A percentile compares a stretch with the other conserved stretches of the same genome.
phyloP scores from a whole-genome alignment of 495 filamentous ascomycete genomes.

The Penicillium odoratum region DNA sequence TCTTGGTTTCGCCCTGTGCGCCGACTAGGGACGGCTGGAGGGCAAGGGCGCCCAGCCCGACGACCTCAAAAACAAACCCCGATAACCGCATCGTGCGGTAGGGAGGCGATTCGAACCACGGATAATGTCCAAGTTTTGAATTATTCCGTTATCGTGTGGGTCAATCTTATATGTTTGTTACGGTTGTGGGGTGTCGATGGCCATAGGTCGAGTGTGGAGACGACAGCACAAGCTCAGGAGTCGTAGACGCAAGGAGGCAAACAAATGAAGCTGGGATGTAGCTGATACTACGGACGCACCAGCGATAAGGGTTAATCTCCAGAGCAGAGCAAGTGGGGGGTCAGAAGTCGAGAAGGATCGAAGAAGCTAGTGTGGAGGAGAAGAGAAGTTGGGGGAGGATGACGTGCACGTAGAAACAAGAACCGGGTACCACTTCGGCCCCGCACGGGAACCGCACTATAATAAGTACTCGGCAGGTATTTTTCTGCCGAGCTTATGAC shows the following conservation, averaged over 20 bases:
- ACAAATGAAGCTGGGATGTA: not conserved
- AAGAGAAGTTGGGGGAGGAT: conserved; percentile 9
- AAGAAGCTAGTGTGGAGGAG: not conserved
- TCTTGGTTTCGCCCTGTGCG: conserved; percentile 52
- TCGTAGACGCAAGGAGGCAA: not conserved
- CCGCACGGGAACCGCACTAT: conserved; percentile 16
- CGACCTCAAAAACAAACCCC: conserved; percentile 28
- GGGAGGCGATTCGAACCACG: not conserved
- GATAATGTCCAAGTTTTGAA: not conserved
- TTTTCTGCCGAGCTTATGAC: not conserved
- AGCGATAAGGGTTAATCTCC: too few relatives aligned
- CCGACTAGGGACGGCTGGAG: conserved; percentile 28
- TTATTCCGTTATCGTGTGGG: not conserved
- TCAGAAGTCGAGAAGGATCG: not conserved
- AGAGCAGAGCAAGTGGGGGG: not conserved
- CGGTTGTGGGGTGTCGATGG: not conserved
- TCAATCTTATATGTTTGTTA: not conserved
- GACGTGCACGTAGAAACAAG: conserved; percentile 21
- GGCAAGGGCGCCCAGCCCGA: conserved; percentile 33
- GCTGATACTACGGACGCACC: not conserved
- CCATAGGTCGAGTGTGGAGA: not conserved
- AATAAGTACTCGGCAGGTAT: conserved; percentile 11
- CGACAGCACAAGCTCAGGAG: not conserved
- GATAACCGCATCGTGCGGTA: conserved; percentile 36
- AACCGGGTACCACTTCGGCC: conserved; percentile 21